Conservation (phyloP, 768 basidiomycete species). For the Lentinula guzmanii region DNA sequence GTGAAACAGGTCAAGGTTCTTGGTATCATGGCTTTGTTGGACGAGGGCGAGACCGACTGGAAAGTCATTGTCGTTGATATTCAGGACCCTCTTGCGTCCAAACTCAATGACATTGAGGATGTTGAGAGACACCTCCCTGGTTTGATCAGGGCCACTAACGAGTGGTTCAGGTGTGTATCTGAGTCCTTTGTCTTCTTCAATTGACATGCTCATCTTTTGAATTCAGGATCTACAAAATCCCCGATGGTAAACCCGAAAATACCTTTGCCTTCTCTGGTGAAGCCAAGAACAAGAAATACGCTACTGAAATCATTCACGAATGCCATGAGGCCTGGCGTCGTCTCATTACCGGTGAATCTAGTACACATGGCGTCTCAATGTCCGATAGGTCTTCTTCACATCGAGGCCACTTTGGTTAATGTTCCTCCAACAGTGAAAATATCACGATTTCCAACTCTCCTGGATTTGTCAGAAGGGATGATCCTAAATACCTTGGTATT, state of each 20-base stretch:
- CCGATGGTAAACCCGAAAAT: conserved; percentile 96
- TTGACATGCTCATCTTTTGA: conserved; percentile 4
- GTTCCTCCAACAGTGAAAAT: conserved; percentile 56
- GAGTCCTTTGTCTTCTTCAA: background rate
- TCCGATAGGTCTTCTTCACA: conserved; percentile 33
- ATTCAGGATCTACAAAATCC: conserved; percentile 88
- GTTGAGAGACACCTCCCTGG: conserved; percentile 98
- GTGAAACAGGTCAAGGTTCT: conserved; percentile 99
- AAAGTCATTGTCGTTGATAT: conserved; percentile 99
- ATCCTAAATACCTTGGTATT: conserved; percentile 56
- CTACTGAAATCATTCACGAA: conserved; percentile 98
- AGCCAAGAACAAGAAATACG: conserved; percentile 99
- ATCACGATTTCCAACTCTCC: conserved; percentile 70
- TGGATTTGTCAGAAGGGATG: conserved; percentile 56
- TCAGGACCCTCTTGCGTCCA: conserved; percentile 89
- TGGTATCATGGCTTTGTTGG: conserved; percentile 98
- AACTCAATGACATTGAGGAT: conserved; percentile 98
- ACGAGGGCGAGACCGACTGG: conserved; percentile 99
- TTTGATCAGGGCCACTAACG: conserved; percentile 93
- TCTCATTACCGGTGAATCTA: conserved; percentile 74
- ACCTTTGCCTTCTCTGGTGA: conserved; percentile 99
- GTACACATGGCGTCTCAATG: conserved; percentile 79
- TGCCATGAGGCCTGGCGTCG: conserved; percentile 98
- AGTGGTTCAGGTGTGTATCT: conserved; percentile 87
- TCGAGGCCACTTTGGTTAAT: background rate